Conservation (phyloP, 306 rosid genomes). For the Glycine latifolia region DNA sequence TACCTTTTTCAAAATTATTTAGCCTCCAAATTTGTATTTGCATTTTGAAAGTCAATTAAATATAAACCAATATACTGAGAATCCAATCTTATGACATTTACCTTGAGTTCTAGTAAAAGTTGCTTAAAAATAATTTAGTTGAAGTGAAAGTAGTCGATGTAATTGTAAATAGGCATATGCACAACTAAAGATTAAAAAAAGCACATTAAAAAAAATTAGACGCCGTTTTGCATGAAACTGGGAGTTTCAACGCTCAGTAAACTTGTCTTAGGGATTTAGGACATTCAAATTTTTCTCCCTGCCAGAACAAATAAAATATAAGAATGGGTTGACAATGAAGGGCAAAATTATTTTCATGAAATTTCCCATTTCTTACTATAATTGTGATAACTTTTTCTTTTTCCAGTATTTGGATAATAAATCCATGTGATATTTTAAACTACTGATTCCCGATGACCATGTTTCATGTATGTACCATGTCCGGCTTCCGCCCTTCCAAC, state of each 20-base stretch:
- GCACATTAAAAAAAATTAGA: too few relatives aligned
- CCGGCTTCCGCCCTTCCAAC: too few relatives aligned
- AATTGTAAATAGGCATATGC: not conserved
- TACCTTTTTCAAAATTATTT: not conserved
- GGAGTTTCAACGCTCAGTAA: not conserved
- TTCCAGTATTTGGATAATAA: slow-evolving; percentile 1
- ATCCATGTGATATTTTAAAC: slow-evolving; percentile 30
- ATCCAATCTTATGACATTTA: not conserved
- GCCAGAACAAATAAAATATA: not conserved
- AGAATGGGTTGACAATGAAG: not conserved
- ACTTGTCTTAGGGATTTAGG: not conserved
- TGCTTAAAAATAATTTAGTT: not conserved
- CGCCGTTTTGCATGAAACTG: not conserved
- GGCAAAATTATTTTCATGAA: slow-evolving; percentile 1
- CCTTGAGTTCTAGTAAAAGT: not conserved
- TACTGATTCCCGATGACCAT: not conserved
- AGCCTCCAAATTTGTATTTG: slow-evolving; percentile 10
- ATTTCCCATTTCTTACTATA: not conserved
- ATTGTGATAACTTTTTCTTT: not conserved
- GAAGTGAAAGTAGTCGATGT: not conserved
- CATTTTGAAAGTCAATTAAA: not conserved
- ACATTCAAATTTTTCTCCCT: not conserved
- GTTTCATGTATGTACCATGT: not conserved
- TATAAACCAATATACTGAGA: too few relatives aligned
- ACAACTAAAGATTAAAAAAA: too few relatives aligned